phyloP scores from a whole-genome alignment of 257 asterid species.

The Solanum corneliomulleri region DNA sequence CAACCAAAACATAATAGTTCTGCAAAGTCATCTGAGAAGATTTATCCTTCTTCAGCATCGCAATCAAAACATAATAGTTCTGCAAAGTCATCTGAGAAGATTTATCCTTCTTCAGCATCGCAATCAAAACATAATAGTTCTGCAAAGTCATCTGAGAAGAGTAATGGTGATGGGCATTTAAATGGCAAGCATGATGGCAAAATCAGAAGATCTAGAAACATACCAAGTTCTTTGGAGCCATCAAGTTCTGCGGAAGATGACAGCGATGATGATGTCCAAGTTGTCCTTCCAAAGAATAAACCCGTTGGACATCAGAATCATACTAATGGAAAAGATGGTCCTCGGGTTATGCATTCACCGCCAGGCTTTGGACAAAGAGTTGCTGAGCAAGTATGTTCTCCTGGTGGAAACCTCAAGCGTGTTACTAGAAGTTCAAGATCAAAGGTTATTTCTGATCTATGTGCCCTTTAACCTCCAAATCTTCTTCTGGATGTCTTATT shows the following conservation, averaged over 20 bases:
- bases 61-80: constrained; percentile 13
- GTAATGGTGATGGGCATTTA: constrained; percentile 11
- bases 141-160: constrained; percentile 26
- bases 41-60: background rate
- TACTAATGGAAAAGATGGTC: constrained; percentile 12
- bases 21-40: constrained; percentile 27
- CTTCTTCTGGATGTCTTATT: background rate
- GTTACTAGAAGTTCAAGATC: constrained; percentile 20
- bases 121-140: constrained; percentile 14
- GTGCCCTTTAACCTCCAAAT: background rate
- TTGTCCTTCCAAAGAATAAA: constrained; percentile 10
- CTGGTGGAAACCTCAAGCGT: constrained; percentile 21
- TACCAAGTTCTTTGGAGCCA: constrained; percentile 20
- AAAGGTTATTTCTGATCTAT: constrained; percentile 25
- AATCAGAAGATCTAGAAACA: constrained; percentile 21
- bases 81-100: constrained; percentile 27
- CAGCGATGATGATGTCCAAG: constrained; percentile 31
- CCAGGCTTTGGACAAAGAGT: constrained; percentile 18
- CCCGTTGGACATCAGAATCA: constrained; percentile 8
- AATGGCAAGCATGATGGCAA: constrained; percentile 22
- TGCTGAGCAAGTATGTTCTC: constrained; percentile 14
- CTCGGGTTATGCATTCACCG: constrained; percentile 11
- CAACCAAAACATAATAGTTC: constrained; percentile 14
- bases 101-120: constrained; percentile 6
- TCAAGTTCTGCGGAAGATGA: constrained; percentile 46